Base-by-base conservation (phyloP, 352 stramenopile genomes). In the Lagenidium sp. region DNA sequence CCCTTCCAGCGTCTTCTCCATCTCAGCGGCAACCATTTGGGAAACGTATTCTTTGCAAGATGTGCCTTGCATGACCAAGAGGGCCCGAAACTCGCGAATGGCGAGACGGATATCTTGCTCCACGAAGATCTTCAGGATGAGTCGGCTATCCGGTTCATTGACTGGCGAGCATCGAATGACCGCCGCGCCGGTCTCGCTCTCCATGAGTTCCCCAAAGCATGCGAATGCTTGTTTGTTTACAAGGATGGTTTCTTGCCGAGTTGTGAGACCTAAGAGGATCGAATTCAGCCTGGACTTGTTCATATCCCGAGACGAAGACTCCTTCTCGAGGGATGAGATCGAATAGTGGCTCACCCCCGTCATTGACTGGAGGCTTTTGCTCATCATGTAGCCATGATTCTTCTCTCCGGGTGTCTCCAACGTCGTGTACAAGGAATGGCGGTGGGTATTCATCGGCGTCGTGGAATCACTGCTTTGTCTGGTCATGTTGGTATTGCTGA, bases 71-170 rank as follows among this genome's bases (percentile, higher is more conserved):
- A 82, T 49, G 4, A 63, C 58, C 1, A 63, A 60, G 4, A 85
- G 55, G 7, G 72, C 65, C 19, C 69, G 71, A 30, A 66, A 80
- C 44, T 85, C 73, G 16, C 63, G 63, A 2, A 60, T 65, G 7
- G 65, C 69, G 19, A 75, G 44, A 35, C 65, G 59, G 1, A 67
- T 52, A 30, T 85, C 73, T 25, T 74, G 63, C 36, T 83, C 65
- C 18, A 78, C 55, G 47, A 77, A 85, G 25, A 85, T 38, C 47
- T 83, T 82, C 19, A 85, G 44, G 26, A 61, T 49, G 16, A 73
- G 45, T 1, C 26, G 24, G 8, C 29, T 49, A 13, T 52, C 28
- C 36, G 45, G 4, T 15, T 32, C 8, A 24, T 21, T 8, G 4
- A 23, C 23, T 19, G 51, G 53, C 0, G 41, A 50, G 15, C 67